Evolutionary conservation across 139 green algal species (phyloP).

Genomic region (Picochlorum sp.): DNA sequence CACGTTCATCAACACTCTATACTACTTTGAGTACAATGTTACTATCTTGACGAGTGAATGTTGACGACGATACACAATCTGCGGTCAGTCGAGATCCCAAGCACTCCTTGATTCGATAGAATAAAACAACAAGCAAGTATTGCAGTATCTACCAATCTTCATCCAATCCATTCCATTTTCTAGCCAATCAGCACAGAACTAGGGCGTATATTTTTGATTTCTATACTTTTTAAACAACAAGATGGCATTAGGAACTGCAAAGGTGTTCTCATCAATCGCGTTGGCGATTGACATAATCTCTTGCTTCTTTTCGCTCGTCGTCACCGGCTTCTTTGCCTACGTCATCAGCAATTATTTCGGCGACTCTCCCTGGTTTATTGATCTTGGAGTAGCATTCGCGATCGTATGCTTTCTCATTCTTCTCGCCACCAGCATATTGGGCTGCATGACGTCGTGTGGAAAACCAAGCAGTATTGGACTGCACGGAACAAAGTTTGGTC

Average conservation of each 20-base stretch:
- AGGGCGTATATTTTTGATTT: too few relatives aligned
- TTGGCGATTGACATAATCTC: slow-evolving; percentile 1
- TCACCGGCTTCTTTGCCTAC: not conserved
- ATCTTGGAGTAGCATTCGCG: not conserved
- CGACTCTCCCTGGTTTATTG: not conserved
- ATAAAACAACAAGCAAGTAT: too few relatives aligned
- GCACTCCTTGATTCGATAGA: too few relatives aligned
- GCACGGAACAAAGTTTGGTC: not conserved
- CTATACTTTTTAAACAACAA: too few relatives aligned
- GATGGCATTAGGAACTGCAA: not conserved
- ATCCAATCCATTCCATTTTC: too few relatives aligned
- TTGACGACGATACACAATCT: too few relatives aligned
- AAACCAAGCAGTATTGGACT: not conserved
- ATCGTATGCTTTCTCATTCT: not conserved
- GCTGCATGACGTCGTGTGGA: not conserved
- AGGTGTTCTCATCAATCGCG: not conserved
- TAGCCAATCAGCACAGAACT: too few relatives aligned
- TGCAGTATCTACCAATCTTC: too few relatives aligned
- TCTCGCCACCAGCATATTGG: not conserved
- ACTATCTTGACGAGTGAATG: too few relatives aligned
- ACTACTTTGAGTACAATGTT: too few relatives aligned
- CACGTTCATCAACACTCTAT: too few relatives aligned
- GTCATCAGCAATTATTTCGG: not conserved
- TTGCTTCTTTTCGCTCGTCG: slow-evolving; percentile 3
- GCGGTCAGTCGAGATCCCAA: too few relatives aligned